Conservation (phyloP, 2,329 filamentous ascomycete species). For the Penicillium italicum region DNA sequence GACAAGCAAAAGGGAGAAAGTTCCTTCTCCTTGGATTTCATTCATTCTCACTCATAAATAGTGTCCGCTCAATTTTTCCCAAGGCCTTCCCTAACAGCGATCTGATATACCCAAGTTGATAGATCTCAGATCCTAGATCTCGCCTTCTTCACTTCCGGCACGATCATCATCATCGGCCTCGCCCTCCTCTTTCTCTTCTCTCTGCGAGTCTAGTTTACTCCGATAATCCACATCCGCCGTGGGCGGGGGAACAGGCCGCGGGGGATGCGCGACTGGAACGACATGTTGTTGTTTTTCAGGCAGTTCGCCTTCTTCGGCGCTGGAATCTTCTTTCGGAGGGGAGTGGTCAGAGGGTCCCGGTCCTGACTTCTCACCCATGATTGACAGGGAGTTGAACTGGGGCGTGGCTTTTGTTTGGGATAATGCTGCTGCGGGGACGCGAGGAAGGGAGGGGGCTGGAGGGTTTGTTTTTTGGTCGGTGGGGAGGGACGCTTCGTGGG, state of each 20-base stretch:
- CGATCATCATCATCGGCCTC: constrained; percentile 34
- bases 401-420: not conserved
- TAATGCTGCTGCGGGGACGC: constrained; percentile 18
- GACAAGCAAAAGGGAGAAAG: not conserved
- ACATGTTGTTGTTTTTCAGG: constrained; percentile 9
- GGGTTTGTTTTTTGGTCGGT: constrained; percentile 5
- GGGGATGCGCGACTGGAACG: not conserved
- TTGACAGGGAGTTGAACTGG: not conserved
- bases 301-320: constrained; percentile 23
- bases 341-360: not conserved
- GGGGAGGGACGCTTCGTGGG: constrained; percentile 2
- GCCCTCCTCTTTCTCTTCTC: constrained; percentile 4
- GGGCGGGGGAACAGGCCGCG: not conserved
- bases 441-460: constrained; percentile 14
- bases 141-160: constrained; percentile 44
- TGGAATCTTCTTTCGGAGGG: constrained; percentile 9
- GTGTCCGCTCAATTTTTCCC: not conserved
- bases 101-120: not conserved
- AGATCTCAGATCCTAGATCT: constrained; percentile 27
- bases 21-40: not conserved
- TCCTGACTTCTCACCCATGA: not conserved
- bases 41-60: not conserved
- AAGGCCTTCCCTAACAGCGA: not conserved
- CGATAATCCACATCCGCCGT: not conserved
- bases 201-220: not conserved